Base-by-base conservation (phyloP, 1,284 basidiomycete genomes). In the Ganoderma meredithae region DNA sequence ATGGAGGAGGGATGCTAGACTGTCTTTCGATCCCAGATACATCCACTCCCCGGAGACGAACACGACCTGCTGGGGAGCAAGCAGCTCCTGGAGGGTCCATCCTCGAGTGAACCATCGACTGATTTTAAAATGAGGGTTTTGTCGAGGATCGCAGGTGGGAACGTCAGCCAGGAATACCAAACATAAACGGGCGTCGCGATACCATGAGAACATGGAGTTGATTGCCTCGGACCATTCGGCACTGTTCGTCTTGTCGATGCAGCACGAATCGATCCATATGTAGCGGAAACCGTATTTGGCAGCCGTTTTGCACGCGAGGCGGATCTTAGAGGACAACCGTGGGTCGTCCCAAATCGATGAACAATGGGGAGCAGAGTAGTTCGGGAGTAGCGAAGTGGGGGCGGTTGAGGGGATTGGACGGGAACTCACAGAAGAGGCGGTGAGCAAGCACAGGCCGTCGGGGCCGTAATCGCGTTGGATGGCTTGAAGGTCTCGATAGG, bases 101-200 rank as follows among this genome's bases (percentile, higher is more conserved):
- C 56, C 56, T 5, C 56, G 56, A 40, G 33, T 59, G 56, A 59
- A 59, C 56, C 56, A 59, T 40, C 56, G 33, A 36, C 56, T 59
- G 7, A 4, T 22, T 4, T 9, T 4, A 7, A 59, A 39, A n/a
- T 3, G 33, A 12, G 55, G 17, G 9, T 17, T n/a, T 9, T 3
- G 31, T 36, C 15, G 8, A 22, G 53, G 17, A 19, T 15, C 7
- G 3, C 53, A 0, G 9, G 19, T 7, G 36, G 56, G n/a, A 59
- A 59, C 56, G 39, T 59, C 56, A n/a, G 36, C 36, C 19, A 59
- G 33, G 56, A 12, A 59, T 9, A 39, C 33, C 39, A 25, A 59
- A 19, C 56, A 59, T 9, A 59, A 2, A 0, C 40, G 25, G n/a
- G 36, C 39, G 36, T 59, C 56, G 12, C 56, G 39, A 22, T 59